Conservation (phyloP, 257 asterid species). For the Nyctanthes arbortristis region DNA sequence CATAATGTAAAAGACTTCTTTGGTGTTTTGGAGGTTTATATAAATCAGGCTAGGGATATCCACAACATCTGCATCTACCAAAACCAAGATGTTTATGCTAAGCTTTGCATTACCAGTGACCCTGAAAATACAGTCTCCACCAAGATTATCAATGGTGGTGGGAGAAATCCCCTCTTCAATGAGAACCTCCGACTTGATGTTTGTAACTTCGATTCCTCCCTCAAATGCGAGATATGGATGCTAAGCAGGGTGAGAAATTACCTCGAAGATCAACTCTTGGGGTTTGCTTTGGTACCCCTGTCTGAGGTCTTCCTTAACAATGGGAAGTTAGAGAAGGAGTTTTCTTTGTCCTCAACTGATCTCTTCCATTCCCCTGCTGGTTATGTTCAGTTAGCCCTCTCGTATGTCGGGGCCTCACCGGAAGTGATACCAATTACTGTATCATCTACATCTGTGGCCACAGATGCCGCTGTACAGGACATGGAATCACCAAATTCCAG, state of each 20-base stretch:
- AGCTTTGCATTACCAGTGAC: constrained; percentile 74
- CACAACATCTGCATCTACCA: constrained; percentile 97
- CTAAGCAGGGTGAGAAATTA: constrained; percentile 91
- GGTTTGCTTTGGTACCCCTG: constrained; percentile 82
- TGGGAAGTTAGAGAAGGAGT: constrained; percentile 86
- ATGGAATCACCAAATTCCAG: constrained; percentile 35
- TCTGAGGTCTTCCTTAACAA: constrained; percentile 63
- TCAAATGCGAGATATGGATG: constrained; percentile 97
- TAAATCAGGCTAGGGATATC: constrained; percentile 89
- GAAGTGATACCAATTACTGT: constrained; percentile 69
- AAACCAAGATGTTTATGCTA: constrained; percentile 94
- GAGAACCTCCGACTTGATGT: constrained; percentile 65
- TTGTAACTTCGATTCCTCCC: constrained; percentile 61
- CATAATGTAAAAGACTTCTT: constrained; percentile 41
- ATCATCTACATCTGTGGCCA: constrained; percentile 34
- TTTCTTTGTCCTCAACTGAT: constrained; percentile 88
- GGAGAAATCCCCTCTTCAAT: constrained; percentile 80
- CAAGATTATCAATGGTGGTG: constrained; percentile 86
- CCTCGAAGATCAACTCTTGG: constrained; percentile 89
- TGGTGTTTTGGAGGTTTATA: constrained; percentile 75
- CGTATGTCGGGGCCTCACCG: constrained; percentile 66
- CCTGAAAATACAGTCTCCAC: constrained; percentile 82
- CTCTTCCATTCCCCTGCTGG: constrained; percentile 99
- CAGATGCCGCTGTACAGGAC: constrained; percentile 33
- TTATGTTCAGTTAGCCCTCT: constrained; percentile 73